Evolutionary conservation across 2,329 filamentous ascomycete species (phyloP), one percentile per base, ranked within the genome.

Genomic region (Metarhizium guizhouense): DNA sequence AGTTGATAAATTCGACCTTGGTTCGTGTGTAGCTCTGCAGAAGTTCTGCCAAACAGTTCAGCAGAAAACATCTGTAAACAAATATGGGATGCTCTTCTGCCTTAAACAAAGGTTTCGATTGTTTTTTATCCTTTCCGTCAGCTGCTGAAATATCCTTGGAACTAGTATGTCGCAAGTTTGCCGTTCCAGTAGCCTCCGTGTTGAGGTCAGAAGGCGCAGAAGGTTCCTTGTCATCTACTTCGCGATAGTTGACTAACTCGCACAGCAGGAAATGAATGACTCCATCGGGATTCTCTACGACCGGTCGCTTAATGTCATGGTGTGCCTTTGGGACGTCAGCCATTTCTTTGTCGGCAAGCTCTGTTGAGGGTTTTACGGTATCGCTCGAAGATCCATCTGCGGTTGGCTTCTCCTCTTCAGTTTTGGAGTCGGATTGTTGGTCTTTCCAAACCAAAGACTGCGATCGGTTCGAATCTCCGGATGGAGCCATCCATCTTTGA

Each of bases 1-100:
- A 99, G 70, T 96, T 97, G 76, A 99, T 96, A 68, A 99, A 97
- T 68, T 99, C 95, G 47, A 99, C 84, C 77, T 99, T 99, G 8
- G 91, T 90, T 54, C 91, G 85, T 63, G 91, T 96, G 74, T 97
- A 99, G 65, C 88, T 95, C 56, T 88, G 85, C 14, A 99, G 77
- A 14, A 99, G 81, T 70, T 99, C 94, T 0, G 90, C 86, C 43
- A 99, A 76, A 65, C 92, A 96, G 67, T 94, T 91, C 36, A 99
- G 80, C 53, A 99, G 76, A 75, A 97, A 96, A 74, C 93, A 96
- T 51, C 94, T 85, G 67, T 97, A 99, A 54, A 97, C 86, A 72
- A 95, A 99, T 58, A 96, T 96, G 0, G 92, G 90, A 68, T 99
- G 91, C 38, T 96, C 88, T 52, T 96, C 91, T 1, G 89, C 78